phyloP scores from a whole-genome alignment of 2,329 filamentous ascomycete genomes.

The Claviceps citrina region DNA sequence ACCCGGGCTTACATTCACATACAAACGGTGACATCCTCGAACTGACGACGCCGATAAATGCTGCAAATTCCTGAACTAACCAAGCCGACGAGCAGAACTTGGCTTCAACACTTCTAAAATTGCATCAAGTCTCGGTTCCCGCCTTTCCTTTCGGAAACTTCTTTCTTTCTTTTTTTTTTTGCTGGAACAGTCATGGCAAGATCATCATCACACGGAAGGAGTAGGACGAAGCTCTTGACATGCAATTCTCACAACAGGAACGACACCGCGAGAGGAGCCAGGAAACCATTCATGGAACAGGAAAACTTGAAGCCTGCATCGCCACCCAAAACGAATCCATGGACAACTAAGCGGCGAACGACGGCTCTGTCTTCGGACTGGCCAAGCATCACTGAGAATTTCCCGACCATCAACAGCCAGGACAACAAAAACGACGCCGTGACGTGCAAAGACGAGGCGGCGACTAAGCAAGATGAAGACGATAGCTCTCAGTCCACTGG shows the following conservation, averaged over 20 bases:
- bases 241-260: conserved; percentile 14
- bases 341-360: conserved; percentile 9
- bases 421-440: neutral
- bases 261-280: neutral
- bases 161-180: no score
- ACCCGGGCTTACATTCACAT: neutral
- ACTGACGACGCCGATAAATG: neutral
- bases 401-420: neutral
- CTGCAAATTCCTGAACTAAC: no score
- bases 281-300: conserved; percentile 1
- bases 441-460: neutral
- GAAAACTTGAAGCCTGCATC: conserved; percentile 19
- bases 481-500: neutral
- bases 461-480: neutral
- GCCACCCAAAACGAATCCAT: conserved; percentile 20
- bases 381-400: conserved; percentile 2
- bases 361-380: conserved; percentile 1
- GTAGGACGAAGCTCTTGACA: conserved; percentile 4
- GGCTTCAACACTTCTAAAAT: no score
- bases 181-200: neutral
- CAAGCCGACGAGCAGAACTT: no score
- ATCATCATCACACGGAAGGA: conserved; percentile 1
- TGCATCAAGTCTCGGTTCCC: no score
- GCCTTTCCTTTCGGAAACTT: no score
- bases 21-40: neutral